Conservation (phyloP, 2,329 filamentous ascomycete species). For the Sporothrix variecibatus region DNA sequence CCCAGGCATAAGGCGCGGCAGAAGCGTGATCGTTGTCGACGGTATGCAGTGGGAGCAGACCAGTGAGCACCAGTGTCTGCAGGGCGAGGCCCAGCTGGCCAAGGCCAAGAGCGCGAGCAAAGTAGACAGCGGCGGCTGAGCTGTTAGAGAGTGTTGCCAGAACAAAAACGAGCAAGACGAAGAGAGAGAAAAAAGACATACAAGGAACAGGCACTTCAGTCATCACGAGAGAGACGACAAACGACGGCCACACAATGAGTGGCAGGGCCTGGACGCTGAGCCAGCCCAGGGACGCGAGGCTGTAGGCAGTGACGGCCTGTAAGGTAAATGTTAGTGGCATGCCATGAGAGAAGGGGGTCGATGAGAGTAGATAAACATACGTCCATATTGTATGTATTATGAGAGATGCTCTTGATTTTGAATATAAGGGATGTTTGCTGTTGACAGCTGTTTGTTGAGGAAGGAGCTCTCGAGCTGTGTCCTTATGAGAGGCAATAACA, state of each 20-base stretch:
- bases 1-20: constrained; percentile 64
- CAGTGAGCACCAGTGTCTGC: constrained; percentile 68
- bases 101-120: constrained; percentile 70
- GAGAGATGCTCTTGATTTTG: background rate
- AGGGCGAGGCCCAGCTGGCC: constrained; percentile 65
- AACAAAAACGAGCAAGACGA: background rate
- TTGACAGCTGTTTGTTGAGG: background rate
- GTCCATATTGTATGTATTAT: constrained; percentile 10
- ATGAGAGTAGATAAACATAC: background rate
- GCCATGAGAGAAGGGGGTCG: background rate
- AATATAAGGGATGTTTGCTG: background rate
- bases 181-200: background rate
- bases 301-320: constrained; percentile 54
- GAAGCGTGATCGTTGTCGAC: constrained; percentile 47
- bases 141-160: background rate
- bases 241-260: constrained; percentile 51
- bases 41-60: constrained; percentile 61
- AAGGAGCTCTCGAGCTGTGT: background rate
- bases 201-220: background rate
- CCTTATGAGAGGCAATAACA: constrained; percentile 1
- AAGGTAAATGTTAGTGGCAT: background rate
- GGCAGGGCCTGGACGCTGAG: constrained; percentile 50
- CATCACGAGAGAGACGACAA: constrained; percentile 49
- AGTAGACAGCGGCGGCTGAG: constrained; percentile 68
- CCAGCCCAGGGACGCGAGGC: constrained; percentile 55